These are phyloP conservation scores for Sugiyamaella sp. DNA, from an alignment of 1,139 yeast genomes.

Conservation along the genomic window DNA sequence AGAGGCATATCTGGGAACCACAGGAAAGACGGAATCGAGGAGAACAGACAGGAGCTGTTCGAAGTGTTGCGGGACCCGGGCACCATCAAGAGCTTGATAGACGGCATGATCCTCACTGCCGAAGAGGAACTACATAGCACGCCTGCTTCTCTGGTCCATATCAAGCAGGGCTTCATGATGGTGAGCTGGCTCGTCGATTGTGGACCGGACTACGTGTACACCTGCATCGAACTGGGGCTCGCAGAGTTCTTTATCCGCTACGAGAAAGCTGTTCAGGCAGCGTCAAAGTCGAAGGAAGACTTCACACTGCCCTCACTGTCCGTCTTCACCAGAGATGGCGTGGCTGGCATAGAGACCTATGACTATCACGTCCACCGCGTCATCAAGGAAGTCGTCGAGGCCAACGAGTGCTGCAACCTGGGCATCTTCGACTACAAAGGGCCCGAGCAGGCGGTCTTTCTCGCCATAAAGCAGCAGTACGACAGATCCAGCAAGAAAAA, in stretches of 20 bases:
- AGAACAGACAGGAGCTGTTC: slow-evolving; percentile 13
- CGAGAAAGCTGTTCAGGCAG: neutral
- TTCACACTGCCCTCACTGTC: neutral
- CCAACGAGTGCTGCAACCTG: neutral
- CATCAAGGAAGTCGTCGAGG: neutral
- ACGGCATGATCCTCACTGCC: slow-evolving; percentile 23
- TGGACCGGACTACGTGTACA: neutral
- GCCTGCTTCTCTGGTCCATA: slow-evolving; percentile 9
- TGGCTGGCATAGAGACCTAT: neutral
- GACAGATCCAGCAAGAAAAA: neutral
- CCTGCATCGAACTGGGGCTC: slow-evolving; percentile 7
- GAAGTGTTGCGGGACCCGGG: slow-evolving; percentile 16
- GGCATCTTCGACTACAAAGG: neutral
- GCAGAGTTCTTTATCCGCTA: slow-evolving; percentile 9
- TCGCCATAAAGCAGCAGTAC: neutral
- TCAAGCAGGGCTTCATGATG: neutral
- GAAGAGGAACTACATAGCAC: neutral
- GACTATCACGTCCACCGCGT: too few relatives aligned
- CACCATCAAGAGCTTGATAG: slow-evolving; percentile 21
- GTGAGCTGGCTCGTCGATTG: neutral
- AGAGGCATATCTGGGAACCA: neutral
- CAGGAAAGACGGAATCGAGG: slow-evolving; percentile 15
- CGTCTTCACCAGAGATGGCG: neutral
- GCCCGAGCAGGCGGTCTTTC: neutral
- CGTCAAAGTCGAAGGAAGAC: neutral